Percentiles rank a stretch among this genome's conserved stretches.
Conservation (phyloP, 192 early-diverging fungal species). For the Linnemannia elongata region DNA sequence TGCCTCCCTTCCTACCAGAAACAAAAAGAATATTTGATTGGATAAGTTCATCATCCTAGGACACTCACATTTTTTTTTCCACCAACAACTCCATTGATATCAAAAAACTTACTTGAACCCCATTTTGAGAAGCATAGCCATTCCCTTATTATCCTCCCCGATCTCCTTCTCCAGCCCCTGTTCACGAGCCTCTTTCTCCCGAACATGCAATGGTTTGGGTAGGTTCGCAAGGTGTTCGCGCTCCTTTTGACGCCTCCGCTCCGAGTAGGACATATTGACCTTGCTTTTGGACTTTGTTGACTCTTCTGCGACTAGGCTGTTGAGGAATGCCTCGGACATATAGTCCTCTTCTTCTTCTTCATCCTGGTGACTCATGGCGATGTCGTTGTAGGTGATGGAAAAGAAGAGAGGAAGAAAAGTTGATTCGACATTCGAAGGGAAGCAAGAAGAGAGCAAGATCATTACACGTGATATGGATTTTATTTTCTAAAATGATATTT, state of each 20-base stretch:
- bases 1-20: constrained; percentile 56
- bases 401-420: not conserved
- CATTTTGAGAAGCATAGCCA: constrained; percentile 71
- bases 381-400: not conserved
- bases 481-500: not conserved
- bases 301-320: constrained; percentile 39
- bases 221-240: constrained; percentile 57
- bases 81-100: not conserved
- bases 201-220: constrained; percentile 57
- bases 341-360: constrained; percentile 64
- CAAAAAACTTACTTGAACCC: constrained; percentile 65
- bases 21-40: not conserved
- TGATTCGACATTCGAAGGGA: not conserved
- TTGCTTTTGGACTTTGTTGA: constrained; percentile 12
- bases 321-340: constrained; percentile 64
- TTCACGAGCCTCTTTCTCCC: constrained; percentile 65
- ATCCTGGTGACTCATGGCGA: not conserved
- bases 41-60: too few species aligned
- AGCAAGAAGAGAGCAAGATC: not conserved
- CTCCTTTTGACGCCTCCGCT: constrained; percentile 58
- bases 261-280: constrained; percentile 45
- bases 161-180: constrained; percentile 61
- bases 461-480: not conserved
- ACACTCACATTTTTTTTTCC: not conserved
- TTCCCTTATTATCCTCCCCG: constrained; percentile 65